phyloP scores from a whole-genome alignment of 805 yeast species.

The Pichia deserticola region DNA sequence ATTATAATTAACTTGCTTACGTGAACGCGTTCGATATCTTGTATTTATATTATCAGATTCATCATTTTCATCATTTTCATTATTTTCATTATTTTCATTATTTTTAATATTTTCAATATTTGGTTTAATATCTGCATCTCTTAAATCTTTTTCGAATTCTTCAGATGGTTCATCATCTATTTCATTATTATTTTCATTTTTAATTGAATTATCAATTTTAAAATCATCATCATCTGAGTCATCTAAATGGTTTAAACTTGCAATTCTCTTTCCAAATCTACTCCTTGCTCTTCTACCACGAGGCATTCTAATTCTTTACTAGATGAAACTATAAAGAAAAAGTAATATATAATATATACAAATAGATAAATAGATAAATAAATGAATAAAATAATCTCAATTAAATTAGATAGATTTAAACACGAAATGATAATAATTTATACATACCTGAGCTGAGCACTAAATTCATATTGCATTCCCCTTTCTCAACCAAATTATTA shows the following conservation, averaged over 20 bases:
- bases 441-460: no score
- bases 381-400: no score
- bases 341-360: no score
- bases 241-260: background rate
- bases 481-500: no score
- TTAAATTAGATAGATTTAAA: no score
- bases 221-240: conserved; percentile 4
- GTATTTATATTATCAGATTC: conserved; percentile 4
- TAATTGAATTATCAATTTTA: conserved; percentile 13
- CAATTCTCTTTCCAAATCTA: background rate
- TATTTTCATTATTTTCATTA: conserved; percentile 9
- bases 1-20: conserved; percentile 26
- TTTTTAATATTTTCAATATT: background rate
- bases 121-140: conserved; percentile 1
- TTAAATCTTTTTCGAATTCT: conserved; percentile 19
- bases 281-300: background rate
- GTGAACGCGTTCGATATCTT: conserved; percentile 25
- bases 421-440: no score
- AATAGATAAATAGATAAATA: no score
- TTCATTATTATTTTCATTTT: conserved; percentile 3
- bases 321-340: no score
- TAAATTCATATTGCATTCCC: no score
- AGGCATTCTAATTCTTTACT: background rate
- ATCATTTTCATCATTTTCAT: conserved; percentile 18
- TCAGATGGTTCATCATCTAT: conserved; percentile 13